Evolutionary conservation across 2,329 filamentous ascomycete species (phyloP).

Genomic region (Pyrenophora seminiperda): DNA sequence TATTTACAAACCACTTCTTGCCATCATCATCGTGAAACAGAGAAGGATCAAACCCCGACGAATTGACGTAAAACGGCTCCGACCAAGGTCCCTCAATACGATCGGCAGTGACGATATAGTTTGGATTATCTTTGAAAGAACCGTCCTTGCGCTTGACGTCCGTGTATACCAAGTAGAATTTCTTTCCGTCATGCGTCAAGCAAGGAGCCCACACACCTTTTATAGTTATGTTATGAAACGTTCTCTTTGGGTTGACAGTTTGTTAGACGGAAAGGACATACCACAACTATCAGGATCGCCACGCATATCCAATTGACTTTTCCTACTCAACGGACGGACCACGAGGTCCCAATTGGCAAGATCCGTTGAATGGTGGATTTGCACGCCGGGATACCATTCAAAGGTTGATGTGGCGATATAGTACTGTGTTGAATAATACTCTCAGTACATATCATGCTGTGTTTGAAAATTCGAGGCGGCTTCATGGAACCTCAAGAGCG

Average conservation of each 20-base stretch:
- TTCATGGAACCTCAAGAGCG: no score
- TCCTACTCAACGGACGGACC: slow-evolving; percentile 58
- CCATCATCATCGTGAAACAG: slow-evolving; percentile 46
- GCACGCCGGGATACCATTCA: slow-evolving; percentile 63
- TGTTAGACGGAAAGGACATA: slow-evolving; percentile 1
- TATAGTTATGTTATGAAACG: slow-evolving; percentile 2
- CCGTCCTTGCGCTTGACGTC: slow-evolving; percentile 71
- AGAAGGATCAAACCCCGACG: slow-evolving; percentile 65
- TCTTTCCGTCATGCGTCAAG: slow-evolving; percentile 64
- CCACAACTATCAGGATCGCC: slow-evolving; percentile 59
- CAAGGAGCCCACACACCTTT: slow-evolving; percentile 65
- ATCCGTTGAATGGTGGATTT: slow-evolving; percentile 61
- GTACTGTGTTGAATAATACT: slow-evolving; percentile 41
- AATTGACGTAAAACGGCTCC: slow-evolving; percentile 64
- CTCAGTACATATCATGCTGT: neutral
- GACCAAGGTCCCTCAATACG: slow-evolving; percentile 66
- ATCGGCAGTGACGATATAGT: slow-evolving; percentile 62
- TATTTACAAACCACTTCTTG: slow-evolving; percentile 47
- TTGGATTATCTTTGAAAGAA: slow-evolving; percentile 67
- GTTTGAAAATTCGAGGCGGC: neutral
- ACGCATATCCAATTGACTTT: slow-evolving; percentile 59
- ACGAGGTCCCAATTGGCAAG: slow-evolving; percentile 61
- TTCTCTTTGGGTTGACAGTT: no score
- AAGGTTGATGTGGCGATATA: slow-evolving; percentile 67
- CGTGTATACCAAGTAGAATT: slow-evolving; percentile 68